Percentiles rank a stretch among this genome's conserved stretches.
These are phyloP conservation scores for Pseudocercospora macadamiae DNA, from an alignment of 2,329 filamentous ascomycete species.

Conservation along the genomic window DNA sequence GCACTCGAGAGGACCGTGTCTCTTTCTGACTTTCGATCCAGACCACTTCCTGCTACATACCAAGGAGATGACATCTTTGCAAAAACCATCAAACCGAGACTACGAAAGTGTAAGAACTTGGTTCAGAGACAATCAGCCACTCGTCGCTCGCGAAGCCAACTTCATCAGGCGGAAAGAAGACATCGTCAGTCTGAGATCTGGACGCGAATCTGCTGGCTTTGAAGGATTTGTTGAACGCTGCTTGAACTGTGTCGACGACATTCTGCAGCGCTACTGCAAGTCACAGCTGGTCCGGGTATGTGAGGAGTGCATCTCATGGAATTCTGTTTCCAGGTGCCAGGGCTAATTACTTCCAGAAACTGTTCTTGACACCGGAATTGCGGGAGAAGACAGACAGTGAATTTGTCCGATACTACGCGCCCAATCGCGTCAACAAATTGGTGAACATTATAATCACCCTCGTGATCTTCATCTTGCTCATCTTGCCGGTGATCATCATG, in stretches of 20 bases:
- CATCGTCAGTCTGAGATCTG: constrained; percentile 42
- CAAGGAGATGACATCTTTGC: constrained; percentile 41
- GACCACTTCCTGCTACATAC: constrained; percentile 47
- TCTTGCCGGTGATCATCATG: constrained; percentile 46
- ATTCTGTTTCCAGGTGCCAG: constrained; percentile 7
- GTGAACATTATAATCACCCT: constrained; percentile 47
- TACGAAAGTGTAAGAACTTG: constrained; percentile 44
- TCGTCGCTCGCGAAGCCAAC: constrained; percentile 39
- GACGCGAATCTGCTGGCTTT: constrained; percentile 47
- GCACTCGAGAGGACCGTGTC: too few relatives aligned
- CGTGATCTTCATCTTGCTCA: constrained; percentile 47
- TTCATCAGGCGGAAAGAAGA: constrained; percentile 47
- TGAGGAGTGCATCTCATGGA: too few relatives aligned
- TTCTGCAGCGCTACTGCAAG: constrained; percentile 36
- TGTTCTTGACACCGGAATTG: constrained; percentile 45
- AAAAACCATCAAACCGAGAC: constrained; percentile 44
- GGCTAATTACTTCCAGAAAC: constrained; percentile 30
- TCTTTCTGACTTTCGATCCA: too few relatives aligned
- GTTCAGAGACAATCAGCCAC: constrained; percentile 40
- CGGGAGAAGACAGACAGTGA: constrained; percentile 41
- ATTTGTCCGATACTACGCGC: constrained; percentile 42
- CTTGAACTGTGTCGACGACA: constrained; percentile 14
- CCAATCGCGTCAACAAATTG: constrained; percentile 43
- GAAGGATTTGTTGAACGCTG: constrained; percentile 43
- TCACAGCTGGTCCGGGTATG: constrained; percentile 34